Evolutionary conservation across 2,329 filamentous ascomycete species (phyloP), one percentile per base, ranked within the genome.

Genomic region (Myriosclerotinia scirpicola): DNA sequence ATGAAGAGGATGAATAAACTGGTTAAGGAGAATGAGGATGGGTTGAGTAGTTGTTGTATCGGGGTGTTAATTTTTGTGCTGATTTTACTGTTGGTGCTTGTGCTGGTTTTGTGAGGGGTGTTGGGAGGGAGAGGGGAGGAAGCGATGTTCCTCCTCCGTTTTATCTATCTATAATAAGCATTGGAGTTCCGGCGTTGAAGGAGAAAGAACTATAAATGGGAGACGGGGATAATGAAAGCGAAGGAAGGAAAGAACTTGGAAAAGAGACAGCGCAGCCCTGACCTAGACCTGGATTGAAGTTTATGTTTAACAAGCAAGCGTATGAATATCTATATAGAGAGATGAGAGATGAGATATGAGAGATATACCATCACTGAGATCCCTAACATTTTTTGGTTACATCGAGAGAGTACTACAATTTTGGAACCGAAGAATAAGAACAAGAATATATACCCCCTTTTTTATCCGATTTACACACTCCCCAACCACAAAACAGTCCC

Each of bases 11-110:
- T 99, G 74, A 87, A 88, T 71, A 86, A 90, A 78, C 89, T 99
- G 67, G 91, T 97, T 74, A 86, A 88, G 77, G 86, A 89, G 79
- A 98, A 97, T 78, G 95, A 99, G 84, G 95, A 97, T 85, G 81
- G 83, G 74, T 83, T 81, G 81, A 97, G 92, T 72, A 92, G 92
- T 77, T 97, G 92, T 80, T 98, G 93, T 78, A 97, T 99, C 73
- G 91, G 83, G 5, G 81, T 96, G 26, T 83, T 98, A 73, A 97
- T 98, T 68, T 87, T 95, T 69, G 91, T 96, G 48, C 82, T 98
- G 71, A 92, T 98, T 67, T 80, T 99, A 38, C 80, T 99, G 73
- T 82, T 99, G 74, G 85, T 98, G 69, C 80, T 99, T 72, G 81
- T 98, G 54, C 75, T 90, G 73, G 78, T 90, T 55, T 75, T 90